These are phyloP conservation scores for Pholiota adiposa DNA, from an alignment of 1,284 basidiomycete species.

Conservation along the genomic window DNA sequence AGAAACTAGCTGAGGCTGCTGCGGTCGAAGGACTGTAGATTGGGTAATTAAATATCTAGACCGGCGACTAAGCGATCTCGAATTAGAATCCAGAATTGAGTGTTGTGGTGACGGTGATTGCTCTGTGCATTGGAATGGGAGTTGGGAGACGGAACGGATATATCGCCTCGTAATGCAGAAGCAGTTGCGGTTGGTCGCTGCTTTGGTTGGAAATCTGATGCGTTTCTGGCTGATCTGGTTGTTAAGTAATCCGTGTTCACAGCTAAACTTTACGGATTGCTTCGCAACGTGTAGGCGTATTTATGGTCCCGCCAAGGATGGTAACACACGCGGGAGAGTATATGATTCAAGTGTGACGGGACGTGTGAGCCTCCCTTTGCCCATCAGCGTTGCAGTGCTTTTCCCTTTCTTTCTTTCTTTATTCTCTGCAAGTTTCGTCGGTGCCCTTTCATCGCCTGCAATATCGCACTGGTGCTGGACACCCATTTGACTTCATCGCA, in stretches of 20 bases:
- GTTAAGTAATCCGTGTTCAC: slow-evolving; percentile 12
- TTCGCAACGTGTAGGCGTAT: slow-evolving; percentile 16
- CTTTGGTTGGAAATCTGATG: slow-evolving; percentile 15
- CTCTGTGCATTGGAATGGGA: background rate
- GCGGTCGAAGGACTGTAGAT: slow-evolving; percentile 41
- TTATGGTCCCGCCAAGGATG: slow-evolving; percentile 19
- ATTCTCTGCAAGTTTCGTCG: slow-evolving; percentile 7
- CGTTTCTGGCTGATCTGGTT: slow-evolving; percentile 15
- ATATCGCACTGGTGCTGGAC: slow-evolving; percentile 38
- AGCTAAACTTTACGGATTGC: slow-evolving; percentile 3
- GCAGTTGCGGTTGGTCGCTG: slow-evolving; percentile 1
- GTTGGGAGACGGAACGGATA: background rate
- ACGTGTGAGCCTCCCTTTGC: slow-evolving; percentile 18
- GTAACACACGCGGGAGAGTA: slow-evolving; percentile 18
- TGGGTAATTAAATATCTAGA: slow-evolving; percentile 9
- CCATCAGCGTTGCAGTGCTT: slow-evolving; percentile 19
- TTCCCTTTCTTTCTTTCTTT: slow-evolving; percentile 19
- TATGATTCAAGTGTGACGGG: slow-evolving; percentile 23
- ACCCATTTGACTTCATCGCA: slow-evolving; percentile 30
- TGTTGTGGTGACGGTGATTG: slow-evolving; percentile 9
- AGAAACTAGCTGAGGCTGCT: slow-evolving; percentile 75
- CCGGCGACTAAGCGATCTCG: slow-evolving; percentile 10
- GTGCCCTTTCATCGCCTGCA: slow-evolving; percentile 20
- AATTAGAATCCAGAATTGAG: slow-evolving; percentile 15
- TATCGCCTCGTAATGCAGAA: background rate